Percentiles rank a stretch among this genome's conserved stretches.
phyloP scores from a whole-genome alignment of 805 yeast species.

The Kregervanrija pseudodelftensis region DNA sequence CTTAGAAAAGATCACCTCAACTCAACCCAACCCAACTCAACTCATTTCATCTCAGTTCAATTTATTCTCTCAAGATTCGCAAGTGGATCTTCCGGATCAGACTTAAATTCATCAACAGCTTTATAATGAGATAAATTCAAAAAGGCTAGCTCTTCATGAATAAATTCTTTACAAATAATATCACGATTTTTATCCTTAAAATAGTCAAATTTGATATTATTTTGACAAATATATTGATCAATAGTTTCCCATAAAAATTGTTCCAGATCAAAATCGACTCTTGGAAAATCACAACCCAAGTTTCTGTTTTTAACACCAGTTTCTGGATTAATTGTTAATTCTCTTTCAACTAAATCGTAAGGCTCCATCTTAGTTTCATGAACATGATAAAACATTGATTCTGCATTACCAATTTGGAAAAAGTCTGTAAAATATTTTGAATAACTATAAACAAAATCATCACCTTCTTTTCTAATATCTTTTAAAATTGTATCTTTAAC shows the following conservation, averaged over 20 bases:
- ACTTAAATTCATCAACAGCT: background rate
- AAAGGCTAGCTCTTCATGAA: conserved; percentile 9
- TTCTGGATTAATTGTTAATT: conserved; percentile 8
- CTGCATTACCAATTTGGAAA: conserved; percentile 13
- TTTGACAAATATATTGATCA: conserved; percentile 13
- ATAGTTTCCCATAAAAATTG: conserved; percentile 16
- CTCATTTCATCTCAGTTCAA: too few species aligned
- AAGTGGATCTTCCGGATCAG: background rate
- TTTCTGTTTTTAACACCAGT: conserved; percentile 11
- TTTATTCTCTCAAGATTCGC: too few species aligned
- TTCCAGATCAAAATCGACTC: conserved; percentile 16
- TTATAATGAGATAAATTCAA: background rate
- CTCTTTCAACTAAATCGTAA: conserved; percentile 21
- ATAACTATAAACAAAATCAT: conserved; percentile 12
- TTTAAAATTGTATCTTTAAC: background rate
- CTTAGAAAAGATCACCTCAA: too few species aligned
- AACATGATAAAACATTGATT: conserved; percentile 29
- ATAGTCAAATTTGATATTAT: conserved; percentile 4
- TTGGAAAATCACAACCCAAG: conserved; percentile 16
- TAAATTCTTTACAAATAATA: conserved; percentile 8
- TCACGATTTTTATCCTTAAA: conserved; percentile 7
- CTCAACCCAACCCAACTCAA: too few species aligned
- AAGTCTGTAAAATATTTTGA: conserved; percentile 9
- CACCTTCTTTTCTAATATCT: background rate
- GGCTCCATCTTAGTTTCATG: conserved; percentile 45